phyloP scores from a whole-genome alignment of 176 grass and related monocot species.

The Musa troglodytarum region DNA sequence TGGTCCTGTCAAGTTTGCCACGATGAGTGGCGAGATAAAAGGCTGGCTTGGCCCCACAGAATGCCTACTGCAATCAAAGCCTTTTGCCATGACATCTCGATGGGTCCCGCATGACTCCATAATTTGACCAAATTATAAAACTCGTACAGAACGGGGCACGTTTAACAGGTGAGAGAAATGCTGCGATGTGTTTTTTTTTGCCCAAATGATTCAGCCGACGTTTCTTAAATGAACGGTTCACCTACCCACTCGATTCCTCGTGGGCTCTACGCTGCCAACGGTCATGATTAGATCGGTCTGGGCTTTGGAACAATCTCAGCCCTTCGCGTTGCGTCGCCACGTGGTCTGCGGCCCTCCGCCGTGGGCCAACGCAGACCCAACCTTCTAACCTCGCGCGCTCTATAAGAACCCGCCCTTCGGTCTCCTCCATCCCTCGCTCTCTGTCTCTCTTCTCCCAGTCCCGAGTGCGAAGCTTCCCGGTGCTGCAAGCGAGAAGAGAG shows the following conservation, averaged over 20 bases:
- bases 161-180: no score
- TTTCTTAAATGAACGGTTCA: not conserved
- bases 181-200: no score
- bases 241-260: not conserved
- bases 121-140: no score
- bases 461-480: no score
- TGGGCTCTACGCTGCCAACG: not conserved
- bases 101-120: no score
- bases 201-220: not conserved
- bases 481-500: not conserved
- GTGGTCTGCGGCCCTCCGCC: not conserved
- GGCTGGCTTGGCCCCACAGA: no score
- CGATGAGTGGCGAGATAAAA: no score
- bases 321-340: not conserved
- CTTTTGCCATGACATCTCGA: no score
- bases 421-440: not conserved
- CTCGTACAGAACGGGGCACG: accelerated
- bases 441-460: not conserved
- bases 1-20: no score
- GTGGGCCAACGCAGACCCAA: not conserved
- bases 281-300: not conserved
- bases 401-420: not conserved
- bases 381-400: not conserved
- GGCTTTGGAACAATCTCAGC: not conserved
- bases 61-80: no score